Evolutionary conservation across 1,139 yeast genomes (phyloP).

Genomic region (Geotrichum phurueaensis): DNA sequence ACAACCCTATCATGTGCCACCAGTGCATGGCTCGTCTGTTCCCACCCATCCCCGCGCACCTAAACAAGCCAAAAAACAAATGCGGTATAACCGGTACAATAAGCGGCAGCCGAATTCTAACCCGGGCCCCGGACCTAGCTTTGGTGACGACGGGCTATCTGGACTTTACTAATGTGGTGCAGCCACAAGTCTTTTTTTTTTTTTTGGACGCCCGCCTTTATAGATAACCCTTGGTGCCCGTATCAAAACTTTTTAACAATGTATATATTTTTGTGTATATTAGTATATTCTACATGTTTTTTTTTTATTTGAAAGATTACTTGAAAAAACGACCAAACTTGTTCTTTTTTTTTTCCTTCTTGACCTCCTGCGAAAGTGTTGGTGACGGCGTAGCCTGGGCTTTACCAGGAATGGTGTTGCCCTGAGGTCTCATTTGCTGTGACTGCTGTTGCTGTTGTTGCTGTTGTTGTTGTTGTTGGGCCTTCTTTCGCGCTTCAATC

Average conservation of each 20-base stretch:
- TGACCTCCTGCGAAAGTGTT: slow-evolving; percentile 1
- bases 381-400: neutral
- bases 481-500: neutral
- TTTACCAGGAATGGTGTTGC: neutral
- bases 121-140: neutral
- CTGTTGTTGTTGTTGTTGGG: slow-evolving; percentile 56
- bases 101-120: neutral
- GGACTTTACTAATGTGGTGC: neutral
- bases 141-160: neutral
- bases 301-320: slow-evolving; percentile 6
- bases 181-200: neutral
- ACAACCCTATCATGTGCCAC: neutral
- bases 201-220: neutral
- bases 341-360: slow-evolving; percentile 19
- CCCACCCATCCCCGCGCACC: neutral
- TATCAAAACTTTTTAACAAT: neutral
- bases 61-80: neutral
- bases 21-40: neutral
- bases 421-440: neutral
- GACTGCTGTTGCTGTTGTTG: slow-evolving; percentile 6
- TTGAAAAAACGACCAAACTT: slow-evolving; percentile 25
- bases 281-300: neutral
- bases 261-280: neutral
- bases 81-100: neutral
- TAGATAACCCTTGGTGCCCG: neutral